Percentiles rank a stretch among this genome's conserved stretches.
Conservation (phyloP, 164 flowering plant genomes). For the Houttuynia cordata region DNA sequence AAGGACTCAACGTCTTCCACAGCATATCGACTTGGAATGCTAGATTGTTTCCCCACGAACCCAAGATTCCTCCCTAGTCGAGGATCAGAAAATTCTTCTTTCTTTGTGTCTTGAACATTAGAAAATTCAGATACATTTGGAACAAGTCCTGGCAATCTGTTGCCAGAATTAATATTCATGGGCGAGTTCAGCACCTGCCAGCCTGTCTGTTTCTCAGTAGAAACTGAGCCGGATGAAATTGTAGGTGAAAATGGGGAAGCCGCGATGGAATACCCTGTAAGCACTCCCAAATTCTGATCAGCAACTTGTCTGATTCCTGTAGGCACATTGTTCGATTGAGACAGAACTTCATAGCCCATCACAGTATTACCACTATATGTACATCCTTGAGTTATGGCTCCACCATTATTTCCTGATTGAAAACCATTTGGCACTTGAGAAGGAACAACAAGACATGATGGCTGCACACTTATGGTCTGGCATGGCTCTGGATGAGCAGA, state of each 20-base stretch:
- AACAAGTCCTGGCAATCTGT: constrained; percentile 21
- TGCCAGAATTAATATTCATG: constrained; percentile 13
- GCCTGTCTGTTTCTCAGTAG: constrained; percentile 18
- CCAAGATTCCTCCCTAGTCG: constrained; percentile 30
- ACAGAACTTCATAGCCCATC: constrained; percentile 30
- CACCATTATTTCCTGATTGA: constrained; percentile 34
- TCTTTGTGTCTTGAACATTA: constrained; percentile 22
- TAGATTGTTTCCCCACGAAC: constrained; percentile 39
- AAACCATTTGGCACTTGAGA: constrained; percentile 32
- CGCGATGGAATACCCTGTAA: constrained; percentile 28
- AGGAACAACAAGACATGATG: constrained; percentile 61
- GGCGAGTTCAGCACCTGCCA: constrained; percentile 29
- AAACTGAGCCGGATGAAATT: constrained; percentile 27
- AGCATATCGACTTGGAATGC: constrained; percentile 47
- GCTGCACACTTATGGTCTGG: constrained; percentile 54
- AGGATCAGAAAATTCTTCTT: constrained; percentile 26
- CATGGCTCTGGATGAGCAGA: constrained; percentile 25
- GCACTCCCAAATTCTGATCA: constrained; percentile 20
- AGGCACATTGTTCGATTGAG: constrained; percentile 32
- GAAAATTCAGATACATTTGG: constrained; percentile 20
- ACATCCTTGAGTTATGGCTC: constrained; percentile 29
- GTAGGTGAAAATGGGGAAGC: constrained; percentile 25
- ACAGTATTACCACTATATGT: constrained; percentile 21
- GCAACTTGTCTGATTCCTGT: constrained; percentile 25
- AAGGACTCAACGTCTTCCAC: constrained; percentile 39